phyloP scores from a whole-genome alignment of 805 yeast genomes.

The Candida bentonensis region DNA sequence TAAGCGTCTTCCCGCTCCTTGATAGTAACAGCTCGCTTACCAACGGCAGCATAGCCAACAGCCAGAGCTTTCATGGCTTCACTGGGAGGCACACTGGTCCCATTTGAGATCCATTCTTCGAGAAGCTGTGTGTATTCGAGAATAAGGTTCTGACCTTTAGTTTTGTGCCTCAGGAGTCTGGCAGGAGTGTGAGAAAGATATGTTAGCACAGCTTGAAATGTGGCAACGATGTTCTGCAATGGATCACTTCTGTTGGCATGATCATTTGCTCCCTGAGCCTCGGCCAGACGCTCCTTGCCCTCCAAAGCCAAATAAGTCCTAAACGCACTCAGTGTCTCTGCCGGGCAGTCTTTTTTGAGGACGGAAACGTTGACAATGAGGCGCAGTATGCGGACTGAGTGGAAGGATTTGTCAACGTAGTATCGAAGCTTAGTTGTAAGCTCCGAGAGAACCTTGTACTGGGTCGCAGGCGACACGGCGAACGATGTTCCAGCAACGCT shows the following conservation, averaged over 20 bases:
- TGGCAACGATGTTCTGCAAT: conserved; percentile 7
- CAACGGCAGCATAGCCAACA: not conserved
- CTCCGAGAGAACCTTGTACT: too few species aligned
- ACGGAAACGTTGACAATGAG: conserved; percentile 10
- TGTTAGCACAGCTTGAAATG: not conserved
- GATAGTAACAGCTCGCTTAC: not conserved
- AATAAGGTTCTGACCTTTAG: not conserved
- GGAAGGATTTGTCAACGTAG: conserved; percentile 14
- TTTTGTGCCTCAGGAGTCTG: not conserved
- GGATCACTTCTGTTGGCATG: too few species aligned
- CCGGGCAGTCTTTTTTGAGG: conserved; percentile 7
- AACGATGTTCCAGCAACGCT: too few species aligned
- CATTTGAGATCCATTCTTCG: not conserved
- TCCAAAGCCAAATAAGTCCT: conserved; percentile 13
- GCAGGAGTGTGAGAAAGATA: not conserved
- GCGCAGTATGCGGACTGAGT: conserved; percentile 15
- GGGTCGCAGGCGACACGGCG: too few species aligned
- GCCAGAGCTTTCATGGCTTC: conserved; percentile 4
- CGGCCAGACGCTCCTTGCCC: conserved; percentile 9
- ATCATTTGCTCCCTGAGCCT: conserved; percentile 5
- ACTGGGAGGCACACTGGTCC: conserved; percentile 3
- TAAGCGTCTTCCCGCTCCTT: not conserved
- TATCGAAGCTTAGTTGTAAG: conserved; percentile 5
- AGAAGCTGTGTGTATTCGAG: not conserved
- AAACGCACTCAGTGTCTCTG: conserved; percentile 17